Percentiles rank a stretch among this genome's conserved stretches.
Evolutionary conservation across 108 stramenopile species (phyloP).

Genomic region (Cylindrotheca closterium): DNA sequence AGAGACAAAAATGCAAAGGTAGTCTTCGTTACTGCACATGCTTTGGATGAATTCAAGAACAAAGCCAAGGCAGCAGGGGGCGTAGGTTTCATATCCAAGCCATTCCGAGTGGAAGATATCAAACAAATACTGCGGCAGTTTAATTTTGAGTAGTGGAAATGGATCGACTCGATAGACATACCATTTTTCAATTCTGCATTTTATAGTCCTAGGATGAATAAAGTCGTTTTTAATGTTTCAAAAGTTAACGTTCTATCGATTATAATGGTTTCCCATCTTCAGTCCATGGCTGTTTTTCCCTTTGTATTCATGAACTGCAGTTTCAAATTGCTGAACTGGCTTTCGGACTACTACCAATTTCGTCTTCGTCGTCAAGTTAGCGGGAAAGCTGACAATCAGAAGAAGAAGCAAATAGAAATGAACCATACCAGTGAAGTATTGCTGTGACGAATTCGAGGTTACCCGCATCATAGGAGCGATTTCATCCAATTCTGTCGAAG

Average conservation of each 20-base stretch:
- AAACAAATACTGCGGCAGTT: slow-evolving; percentile 16
- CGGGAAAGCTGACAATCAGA: slow-evolving; percentile 78
- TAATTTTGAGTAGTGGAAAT: too few species aligned
- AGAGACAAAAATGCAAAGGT: slow-evolving; percentile 18
- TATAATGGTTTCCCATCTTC: too few species aligned
- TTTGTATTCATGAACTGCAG: too few species aligned
- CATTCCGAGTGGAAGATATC: slow-evolving; percentile 30
- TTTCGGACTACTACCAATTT: slow-evolving; percentile 45
- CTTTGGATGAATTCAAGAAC: slow-evolving; percentile 31
- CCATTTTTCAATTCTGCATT: too few species aligned
- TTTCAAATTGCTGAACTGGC: slow-evolving; percentile 7
- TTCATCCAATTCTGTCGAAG: slow-evolving; percentile 53
- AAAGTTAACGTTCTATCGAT: too few species aligned
- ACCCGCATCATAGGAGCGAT: slow-evolving; percentile 68
- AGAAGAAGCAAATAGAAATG: slow-evolving; percentile 79
- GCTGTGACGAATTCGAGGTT: slow-evolving; percentile 61
- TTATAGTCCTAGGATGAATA: too few species aligned
- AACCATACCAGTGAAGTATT: slow-evolving; percentile 61
- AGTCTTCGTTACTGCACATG: slow-evolving; percentile 31
- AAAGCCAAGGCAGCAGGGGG: slow-evolving; percentile 24
- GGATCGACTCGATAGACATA: too few species aligned
- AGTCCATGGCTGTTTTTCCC: too few species aligned
- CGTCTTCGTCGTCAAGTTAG: slow-evolving; percentile 41
- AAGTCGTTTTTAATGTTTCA: too few species aligned
- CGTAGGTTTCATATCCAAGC: slow-evolving; percentile 28